Evolutionary conservation across 2,329 filamentous ascomycete species (phyloP).

Genomic region (Fusarium buxicola): DNA sequence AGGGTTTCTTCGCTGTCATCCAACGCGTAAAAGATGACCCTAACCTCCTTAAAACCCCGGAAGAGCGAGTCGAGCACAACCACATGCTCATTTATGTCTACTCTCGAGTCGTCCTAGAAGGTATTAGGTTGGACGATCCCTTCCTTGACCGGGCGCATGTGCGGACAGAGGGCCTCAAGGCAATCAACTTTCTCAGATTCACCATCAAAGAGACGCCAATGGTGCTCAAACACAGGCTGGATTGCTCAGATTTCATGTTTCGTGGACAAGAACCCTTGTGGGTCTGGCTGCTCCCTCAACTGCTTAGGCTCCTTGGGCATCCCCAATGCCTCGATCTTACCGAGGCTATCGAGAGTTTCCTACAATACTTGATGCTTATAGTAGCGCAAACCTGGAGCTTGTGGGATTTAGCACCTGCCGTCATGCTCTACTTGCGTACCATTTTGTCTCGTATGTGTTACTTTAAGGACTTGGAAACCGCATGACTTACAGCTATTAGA

Average conservation of each 20-base stretch:
- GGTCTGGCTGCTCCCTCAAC: constrained; percentile 71
- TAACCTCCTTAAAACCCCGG: constrained; percentile 66
- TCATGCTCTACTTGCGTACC: constrained; percentile 62
- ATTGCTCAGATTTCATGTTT: constrained; percentile 58
- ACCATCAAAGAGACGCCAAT: constrained; percentile 80
- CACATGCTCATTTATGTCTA: constrained; percentile 89
- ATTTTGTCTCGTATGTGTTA: constrained; percentile 58
- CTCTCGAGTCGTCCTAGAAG: constrained; percentile 80
- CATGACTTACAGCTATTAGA: constrained; percentile 39
- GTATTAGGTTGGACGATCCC: constrained; percentile 74
- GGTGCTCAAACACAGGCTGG: constrained; percentile 66
- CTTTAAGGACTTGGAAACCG: not conserved
- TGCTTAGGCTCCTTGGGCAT: constrained; percentile 68
- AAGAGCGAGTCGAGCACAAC: constrained; percentile 80
- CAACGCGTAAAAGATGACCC: constrained; percentile 65
- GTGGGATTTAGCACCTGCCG: constrained; percentile 60
- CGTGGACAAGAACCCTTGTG: constrained; percentile 72
- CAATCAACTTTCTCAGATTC: constrained; percentile 80
- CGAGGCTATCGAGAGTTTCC: constrained; percentile 64
- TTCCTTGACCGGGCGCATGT: constrained; percentile 69
- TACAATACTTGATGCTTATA: constrained; percentile 61
- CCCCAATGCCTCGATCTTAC: constrained; percentile 59
- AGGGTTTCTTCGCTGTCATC: constrained; percentile 72
- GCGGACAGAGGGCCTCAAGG: constrained; percentile 73
- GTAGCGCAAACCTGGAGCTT: constrained; percentile 58